Base-by-base conservation (phyloP, 2,329 filamentous ascomycete species). In the Microsporum canis region DNA sequence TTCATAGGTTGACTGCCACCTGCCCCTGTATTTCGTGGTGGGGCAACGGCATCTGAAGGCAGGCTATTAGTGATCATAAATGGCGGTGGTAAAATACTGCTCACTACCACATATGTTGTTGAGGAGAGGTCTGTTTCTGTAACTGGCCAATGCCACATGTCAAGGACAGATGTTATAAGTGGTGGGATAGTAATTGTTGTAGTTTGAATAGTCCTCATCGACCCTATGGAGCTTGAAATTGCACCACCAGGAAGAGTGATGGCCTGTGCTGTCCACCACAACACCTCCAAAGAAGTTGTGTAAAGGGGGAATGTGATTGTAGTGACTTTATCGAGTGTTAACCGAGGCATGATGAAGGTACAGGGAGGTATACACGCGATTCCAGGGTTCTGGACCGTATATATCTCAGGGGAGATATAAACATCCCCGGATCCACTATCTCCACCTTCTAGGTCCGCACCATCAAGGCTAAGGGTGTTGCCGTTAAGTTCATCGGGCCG, bases 261-360 rank as follows among this genome's bases (percentile, higher is more conserved):
- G 27, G 58, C 43, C 60, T 61, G 64, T 8, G 59, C 63, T 12
- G 45, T 51, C 45, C 45, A 51, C 45, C 45, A 51, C 10, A 31
- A 8, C 41, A 65, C 63, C 45, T 65, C 61, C 8, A 65, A 53
- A 36, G 65, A 65, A 1, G 64, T 65, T 23, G 57, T 61, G 45
- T 59, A 62, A 47, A 57, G 64, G 29, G 63, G 64, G 58, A 66
- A 63, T n/a, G 36, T 62, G 31, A 66, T 63, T 1, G 65, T 66
- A 27, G 65, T 65, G 12, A 51, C 27, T 6, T 33, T 6, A 31
- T 36, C 33, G 7, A 66, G 45, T 36, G 62, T 36, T 10, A 61
- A 36, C 8, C 64, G 63, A 33, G 65, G 65, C 49, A 66, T 53
- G 39, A 66, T 63, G 53, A 66, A 64, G n/a, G 62, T 61, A 47